A percentile compares a stretch with the other conserved stretches of the same genome.
These are phyloP conservation scores for Rosellinia necatrix DNA, from an alignment of 2,329 filamentous ascomycete genomes.

Conservation along the genomic window DNA sequence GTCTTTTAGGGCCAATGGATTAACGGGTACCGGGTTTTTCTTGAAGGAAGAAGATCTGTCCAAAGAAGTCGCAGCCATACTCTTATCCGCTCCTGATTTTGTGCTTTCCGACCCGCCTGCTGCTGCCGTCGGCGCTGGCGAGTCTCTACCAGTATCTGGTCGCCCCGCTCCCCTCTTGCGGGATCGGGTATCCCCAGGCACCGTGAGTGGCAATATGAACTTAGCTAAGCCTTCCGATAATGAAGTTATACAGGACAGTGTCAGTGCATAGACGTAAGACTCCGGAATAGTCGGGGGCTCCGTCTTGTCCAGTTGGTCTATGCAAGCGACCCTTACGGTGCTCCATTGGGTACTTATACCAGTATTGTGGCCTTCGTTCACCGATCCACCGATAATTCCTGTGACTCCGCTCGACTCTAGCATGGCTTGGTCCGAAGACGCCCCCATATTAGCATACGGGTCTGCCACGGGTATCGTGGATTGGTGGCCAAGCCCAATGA, in stretches of 20 bases:
- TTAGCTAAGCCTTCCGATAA: conserved; percentile 92
- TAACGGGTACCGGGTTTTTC: conserved; percentile 78
- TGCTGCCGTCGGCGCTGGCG: conserved; percentile 46
- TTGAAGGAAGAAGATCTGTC: conserved; percentile 71
- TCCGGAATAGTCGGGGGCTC: conserved; percentile 84
- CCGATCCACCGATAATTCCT: conserved; percentile 79
- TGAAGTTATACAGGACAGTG: conserved; percentile 84
- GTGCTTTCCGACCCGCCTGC: conserved; percentile 42
- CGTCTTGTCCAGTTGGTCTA: conserved; percentile 92
- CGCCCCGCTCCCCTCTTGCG: conserved; percentile 55
- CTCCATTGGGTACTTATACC: conserved; percentile 95
- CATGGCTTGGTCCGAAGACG: conserved; percentile 79
- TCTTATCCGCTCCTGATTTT: conserved; percentile 38
- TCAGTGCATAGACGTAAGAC: conserved; percentile 90
- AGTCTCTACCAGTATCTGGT: conserved; percentile 48
- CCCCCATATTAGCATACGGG: conserved; percentile 59
- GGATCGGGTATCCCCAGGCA: conserved; percentile 69
- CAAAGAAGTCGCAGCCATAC: conserved; percentile 41
- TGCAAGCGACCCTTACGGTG: conserved; percentile 80
- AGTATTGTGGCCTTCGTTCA: conserved; percentile 68
- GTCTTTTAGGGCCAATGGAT: conserved; percentile 76
- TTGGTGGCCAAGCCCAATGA: conserved; percentile 88
- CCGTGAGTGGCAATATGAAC: conserved; percentile 88
- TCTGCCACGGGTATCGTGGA: conserved; percentile 77
- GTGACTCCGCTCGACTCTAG: conserved; percentile 86